Percentiles rank a stretch among this genome's conserved stretches.
These are phyloP conservation scores for Solanum ossicruentum DNA, from an alignment of 257 asterid genomes.

Conservation along the genomic window DNA sequence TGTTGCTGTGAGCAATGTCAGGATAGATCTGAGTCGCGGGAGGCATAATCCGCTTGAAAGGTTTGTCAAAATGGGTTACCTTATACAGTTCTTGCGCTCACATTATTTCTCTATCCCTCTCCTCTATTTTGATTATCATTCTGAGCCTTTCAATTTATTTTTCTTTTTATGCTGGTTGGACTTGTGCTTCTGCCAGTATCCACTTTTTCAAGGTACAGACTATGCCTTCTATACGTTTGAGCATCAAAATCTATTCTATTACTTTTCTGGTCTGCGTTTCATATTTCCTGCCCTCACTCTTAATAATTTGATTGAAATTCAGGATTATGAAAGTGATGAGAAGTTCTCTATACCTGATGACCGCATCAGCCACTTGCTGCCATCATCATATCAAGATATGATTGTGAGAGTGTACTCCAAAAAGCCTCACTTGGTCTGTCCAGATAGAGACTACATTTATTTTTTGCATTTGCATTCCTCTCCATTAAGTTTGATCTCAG, in stretches of 20 bases:
- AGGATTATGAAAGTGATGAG: slow-evolving; percentile 78
- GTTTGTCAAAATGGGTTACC: slow-evolving; percentile 16
- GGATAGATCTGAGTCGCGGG: slow-evolving; percentile 82
- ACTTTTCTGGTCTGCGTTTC: neutral
- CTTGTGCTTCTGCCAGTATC: slow-evolving; percentile 44
- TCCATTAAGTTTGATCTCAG: neutral
- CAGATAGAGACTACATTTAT: neutral
- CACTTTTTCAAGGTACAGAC: slow-evolving; percentile 76
- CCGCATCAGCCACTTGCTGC: slow-evolving; percentile 85
- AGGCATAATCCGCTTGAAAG: slow-evolving; percentile 78
- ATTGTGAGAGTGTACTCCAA: slow-evolving; percentile 91
- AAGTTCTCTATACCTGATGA: slow-evolving; percentile 57
- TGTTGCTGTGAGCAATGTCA: slow-evolving; percentile 70
- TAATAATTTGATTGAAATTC: neutral
- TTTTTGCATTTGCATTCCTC: neutral
- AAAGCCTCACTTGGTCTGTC: slow-evolving; percentile 71
- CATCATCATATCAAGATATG: slow-evolving; percentile 75
- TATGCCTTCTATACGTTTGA: neutral
- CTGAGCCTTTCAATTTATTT: neutral
- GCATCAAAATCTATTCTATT: neutral
- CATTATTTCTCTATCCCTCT: neutral
- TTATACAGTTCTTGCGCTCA: neutral
- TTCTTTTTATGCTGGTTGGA: slow-evolving; percentile 9
- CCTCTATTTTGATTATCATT: neutral
- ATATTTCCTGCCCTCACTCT: neutral